Evolutionary conservation across 73 alveolate genomes (phyloP).

Genomic region (Tetrahymena borealis): DNA sequence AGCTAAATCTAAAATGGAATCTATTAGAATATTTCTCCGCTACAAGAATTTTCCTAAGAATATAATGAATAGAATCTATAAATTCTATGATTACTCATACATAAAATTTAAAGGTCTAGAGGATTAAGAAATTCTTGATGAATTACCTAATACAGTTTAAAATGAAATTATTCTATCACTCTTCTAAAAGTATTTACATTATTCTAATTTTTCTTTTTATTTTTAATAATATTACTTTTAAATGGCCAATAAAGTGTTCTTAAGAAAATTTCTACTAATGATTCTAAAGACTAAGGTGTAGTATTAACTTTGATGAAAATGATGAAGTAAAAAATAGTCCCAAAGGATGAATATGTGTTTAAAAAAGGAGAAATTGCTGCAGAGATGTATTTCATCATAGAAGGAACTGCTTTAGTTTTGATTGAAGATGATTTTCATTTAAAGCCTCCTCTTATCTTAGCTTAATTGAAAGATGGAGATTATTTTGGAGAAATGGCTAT

Average conservation of each 20-base stretch:
- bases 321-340: not conserved
- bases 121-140: not conserved
- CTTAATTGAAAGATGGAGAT: not conserved
- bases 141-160: not conserved
- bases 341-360: not conserved
- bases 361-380: not conserved
- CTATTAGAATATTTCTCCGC: not conserved
- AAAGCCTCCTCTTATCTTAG: not conserved
- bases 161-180: not conserved
- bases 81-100: not conserved
- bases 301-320: not conserved
- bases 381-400: not conserved
- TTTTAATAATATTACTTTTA: not conserved
- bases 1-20: not conserved
- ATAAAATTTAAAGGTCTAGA: not conserved
- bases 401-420: not conserved
- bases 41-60: not conserved
- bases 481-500: not conserved
- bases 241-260: not conserved
- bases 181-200: not conserved
- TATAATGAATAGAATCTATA: not conserved
- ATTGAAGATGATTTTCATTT: not conserved
- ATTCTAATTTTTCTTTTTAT: not conserved
- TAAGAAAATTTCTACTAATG: not conserved
- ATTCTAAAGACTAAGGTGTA: not conserved